Base-by-base conservation (phyloP, 2,329 filamentous ascomycete genomes). In the Cercospora zeae-maydis region DNA sequence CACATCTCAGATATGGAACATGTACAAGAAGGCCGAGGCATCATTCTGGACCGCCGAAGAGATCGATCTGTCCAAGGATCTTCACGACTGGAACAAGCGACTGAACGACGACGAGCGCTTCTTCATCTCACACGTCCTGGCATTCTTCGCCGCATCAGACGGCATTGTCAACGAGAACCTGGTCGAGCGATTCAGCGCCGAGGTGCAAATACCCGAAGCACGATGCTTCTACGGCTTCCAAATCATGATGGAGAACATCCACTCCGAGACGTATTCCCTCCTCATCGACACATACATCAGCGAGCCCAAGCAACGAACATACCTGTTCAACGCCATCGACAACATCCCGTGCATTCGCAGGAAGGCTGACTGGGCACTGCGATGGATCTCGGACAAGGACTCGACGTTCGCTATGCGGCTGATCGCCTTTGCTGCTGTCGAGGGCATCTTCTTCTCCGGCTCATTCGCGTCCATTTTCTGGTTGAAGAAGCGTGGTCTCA, bases 191-290 rank as follows among this genome's bases (percentile, higher is more conserved):
- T 99, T 99, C 87, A 96, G 91, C 74, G 88, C 86, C 69, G 95
- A 99, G 81, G 93, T 99, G 31, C 95, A 99, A 82, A 88, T 98
- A 63, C 93, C 95, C 10, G 95, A 99, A 82, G 95, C 95, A 68
- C 92, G 95, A 74, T 99, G 95, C 88, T 99, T 99, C 86, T 99
- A 99, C 79, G 95, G 95, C 69, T 99, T 99, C 86, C 95, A 99
- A 83, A 98, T 98, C 83, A 99, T 99, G 95, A 98, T 99, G 91
- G 95, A 99, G 85, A 99, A 99, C 83, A 96, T 99, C 75, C 95
- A 99, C 86, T 97, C 95, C 14, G 95, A 99, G 83, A 99, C 95
- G 59, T 99, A 99, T 86, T 98, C 93, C 19, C 88, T 99, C 36
- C 88, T 99, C 76, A 99, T 99, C 77, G 95, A 99, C 79, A 97